Evolutionary conservation across 2,329 filamentous ascomycete species (phyloP), one percentile per base, ranked within the genome.

Genomic region (Colletotrichum acutatum): DNA sequence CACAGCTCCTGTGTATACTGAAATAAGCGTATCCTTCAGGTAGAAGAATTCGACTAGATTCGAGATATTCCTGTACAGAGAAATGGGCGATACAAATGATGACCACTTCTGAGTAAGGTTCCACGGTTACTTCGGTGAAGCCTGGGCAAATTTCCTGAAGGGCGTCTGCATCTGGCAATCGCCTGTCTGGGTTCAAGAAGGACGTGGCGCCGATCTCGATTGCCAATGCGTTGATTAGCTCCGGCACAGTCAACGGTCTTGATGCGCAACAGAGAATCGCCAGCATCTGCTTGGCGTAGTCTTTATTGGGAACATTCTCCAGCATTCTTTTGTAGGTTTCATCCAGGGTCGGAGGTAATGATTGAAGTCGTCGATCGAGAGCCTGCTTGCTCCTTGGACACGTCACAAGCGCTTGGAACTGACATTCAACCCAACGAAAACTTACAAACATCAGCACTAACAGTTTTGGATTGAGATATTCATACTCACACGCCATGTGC

Each of bases 381-480:
- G 42, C 42, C 19, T 46, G 42, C 16, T 46, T 46, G 19, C 19
- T 46, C 2, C 42, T 46, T 46, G 42, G 42, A 3, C 42, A 46
- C 6, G 19, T n/a, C 7, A 2, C 42, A 0, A 46, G 16, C 8
- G 42, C 16, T 46, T 46, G n/a, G 42, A 46, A 46, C 42, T 46
- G 42, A 4, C 42, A 46, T 16, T 46, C 42, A 6, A 46, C 42
- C 42, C 42, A 46, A 19, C 42, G 42, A 4, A 46, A 46, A 46
- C 42, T 46, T 19, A 46, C 7, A 8, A 1, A n/a, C 5, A 6
- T 46, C 1, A 46, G 42, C 7, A 19, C 0, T n/a, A 4, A 8
- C 2, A n/a, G 3, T n/a, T 0, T 46, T 0, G 6, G 2, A n/a
- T 19, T 8, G 0, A 4, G 7, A 46, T 46, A 0, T 3, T 2